These are phyloP conservation scores for Alternaria angustiovoidea DNA, from an alignment of 2,329 filamentous ascomycete genomes.

Conservation along the genomic window DNA sequence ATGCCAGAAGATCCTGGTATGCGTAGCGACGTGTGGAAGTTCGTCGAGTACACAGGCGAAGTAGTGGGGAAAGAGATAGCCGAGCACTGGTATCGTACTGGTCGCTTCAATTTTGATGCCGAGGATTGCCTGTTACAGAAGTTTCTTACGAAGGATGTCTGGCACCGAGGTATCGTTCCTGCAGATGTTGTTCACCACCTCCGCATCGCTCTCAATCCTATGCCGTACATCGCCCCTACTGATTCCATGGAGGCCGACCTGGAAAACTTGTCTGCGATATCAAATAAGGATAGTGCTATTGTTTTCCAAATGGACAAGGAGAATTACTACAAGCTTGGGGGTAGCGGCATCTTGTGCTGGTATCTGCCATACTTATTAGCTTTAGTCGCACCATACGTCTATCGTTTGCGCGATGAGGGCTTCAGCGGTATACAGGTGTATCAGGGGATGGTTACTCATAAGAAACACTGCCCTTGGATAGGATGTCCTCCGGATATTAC, in stretches of 20 bases:
- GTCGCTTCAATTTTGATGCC: not conserved
- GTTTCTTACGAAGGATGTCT: not conserved
- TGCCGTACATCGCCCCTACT: not conserved
- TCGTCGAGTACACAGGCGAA: not conserved
- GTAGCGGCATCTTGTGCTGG: too few species aligned
- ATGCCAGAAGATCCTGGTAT: not conserved
- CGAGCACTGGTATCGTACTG: not conserved
- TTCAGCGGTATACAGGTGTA: too few species aligned
- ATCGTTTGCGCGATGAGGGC: not conserved
- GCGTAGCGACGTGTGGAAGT: not conserved
- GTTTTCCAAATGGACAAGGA: not conserved
- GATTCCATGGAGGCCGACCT: not conserved
- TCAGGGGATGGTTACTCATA: too few species aligned
- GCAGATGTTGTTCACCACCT: not conserved
- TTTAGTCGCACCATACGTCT: not conserved
- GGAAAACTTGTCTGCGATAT: not conserved
- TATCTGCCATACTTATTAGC: too few species aligned
- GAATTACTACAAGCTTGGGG: too few species aligned
- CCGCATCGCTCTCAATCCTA: not conserved
- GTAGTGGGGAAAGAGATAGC: not conserved
- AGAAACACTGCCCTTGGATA: too few species aligned
- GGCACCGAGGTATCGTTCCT: not conserved
- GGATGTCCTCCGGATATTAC: not conserved
- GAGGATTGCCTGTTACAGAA: not conserved
- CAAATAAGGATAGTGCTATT: not conserved